Evolutionary conservation across 1,139 yeast species (phyloP), one percentile per base, ranked within the genome.

Genomic region (Meyerozyma smithsonii): DNA sequence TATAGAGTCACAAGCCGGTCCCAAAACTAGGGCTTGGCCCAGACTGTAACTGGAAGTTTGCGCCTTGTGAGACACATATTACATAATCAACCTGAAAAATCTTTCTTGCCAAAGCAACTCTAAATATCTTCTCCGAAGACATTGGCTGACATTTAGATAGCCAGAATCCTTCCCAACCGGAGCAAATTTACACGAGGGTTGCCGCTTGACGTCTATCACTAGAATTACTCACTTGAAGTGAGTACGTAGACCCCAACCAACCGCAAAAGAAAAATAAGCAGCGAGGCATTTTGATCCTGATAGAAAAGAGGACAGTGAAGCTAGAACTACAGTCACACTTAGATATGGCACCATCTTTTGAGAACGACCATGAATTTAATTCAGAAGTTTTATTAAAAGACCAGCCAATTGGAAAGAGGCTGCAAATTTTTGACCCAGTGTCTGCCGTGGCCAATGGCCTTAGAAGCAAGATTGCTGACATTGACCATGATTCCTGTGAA

Each of bases 401-500:
- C 8, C n/a, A 17, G 12, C 21, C 20, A 11, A 18, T 16, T 30
- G 21, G 21, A 8, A 16, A 17, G 8, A 46, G 44, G 39, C 49
- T 41, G 20, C 28, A 43, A 28, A 33, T 40, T 36, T 42, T 43
- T 37, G 46, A 46, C 39, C 41, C 46, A 20, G 43, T 37, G 35
- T 32, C 40, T 14, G 38, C 40, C 11, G 45, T 48, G 34, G 50
- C 44, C 17, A 28, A 62, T 1, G 74, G 81, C 2, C 56, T 81
- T 44, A 48, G 59, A 32, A 45, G 59, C n/a, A 74, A 71, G 39
- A 64, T 80, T 41, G 51, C 59, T 6, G 44, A 54, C 2, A 69
- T 84, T 48, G 81, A 85, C 59, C 69, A 69, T 48, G 80, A 77
- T 41, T 62, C 68, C 36, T 85, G 94, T 62, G 78, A 66, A 21